Evolutionary conservation across 2,329 filamentous ascomycete species (phyloP), one percentile per base, ranked within the genome.

Genomic region (Trichoderma sp.): DNA sequence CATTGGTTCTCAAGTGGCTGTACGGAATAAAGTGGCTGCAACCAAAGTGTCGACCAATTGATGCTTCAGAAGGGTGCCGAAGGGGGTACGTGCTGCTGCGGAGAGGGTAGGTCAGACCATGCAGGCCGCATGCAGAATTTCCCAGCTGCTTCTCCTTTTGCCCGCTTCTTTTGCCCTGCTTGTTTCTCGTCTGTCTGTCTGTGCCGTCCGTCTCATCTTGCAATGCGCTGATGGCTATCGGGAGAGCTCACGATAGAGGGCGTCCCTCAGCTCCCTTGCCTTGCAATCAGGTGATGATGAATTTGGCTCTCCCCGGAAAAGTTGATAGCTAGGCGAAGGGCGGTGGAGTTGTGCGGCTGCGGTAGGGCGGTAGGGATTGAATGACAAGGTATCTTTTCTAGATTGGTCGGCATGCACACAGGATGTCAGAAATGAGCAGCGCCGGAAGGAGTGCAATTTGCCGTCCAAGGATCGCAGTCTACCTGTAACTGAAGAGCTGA

Each of bases 261-360:
- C 31, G 41, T 68, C 45, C 2, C 21, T 35, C 65, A 35, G 45
- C 50, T 38, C 66, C 68, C 35, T 63, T 60, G 33, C 53, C 68
- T 27, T 63, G 68, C 18, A 33, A 72, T 72, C 68, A 72, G 68
- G 56, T 72, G 68, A 72, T 72, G 29, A 35, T 63, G 56, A 29
- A 29, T 33, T 45, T 63, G 68, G 16, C 27, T 71, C 27, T 71
- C 68, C 68, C 68, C 60, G 59, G 41, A 63, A 50, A 63, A 11
- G 27, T 33, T 50, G 35, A 45, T 60, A 50, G 59, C n/a, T 53
- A 63, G 68, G 68, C 66, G 66, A 69, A 69, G 45, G 41, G n/a
- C 21, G 68, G 68, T 72, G 68, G 68, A 72, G 67, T 56, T 72
- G 11, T 72, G 68, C 68, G 59, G 68, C 68, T 63, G 65, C 29